Evolutionary conservation across 2,329 filamentous ascomycete species (phyloP), one percentile per base, ranked within the genome.

Genomic region (Penicillium sp.): DNA sequence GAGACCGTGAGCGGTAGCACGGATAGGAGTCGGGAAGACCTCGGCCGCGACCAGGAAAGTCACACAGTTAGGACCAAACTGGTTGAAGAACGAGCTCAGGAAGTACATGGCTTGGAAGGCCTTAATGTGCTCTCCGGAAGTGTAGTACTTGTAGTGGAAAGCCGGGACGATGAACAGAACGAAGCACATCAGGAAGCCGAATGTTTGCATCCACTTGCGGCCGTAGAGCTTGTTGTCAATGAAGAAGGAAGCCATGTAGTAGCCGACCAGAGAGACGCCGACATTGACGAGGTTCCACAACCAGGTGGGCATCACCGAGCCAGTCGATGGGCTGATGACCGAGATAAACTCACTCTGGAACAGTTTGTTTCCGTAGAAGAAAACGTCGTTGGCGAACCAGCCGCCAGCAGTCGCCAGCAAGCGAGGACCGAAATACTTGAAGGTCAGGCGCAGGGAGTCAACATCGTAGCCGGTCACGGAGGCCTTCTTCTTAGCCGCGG

Each of bases 21-120:
- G 91, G 62, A 97, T 86, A 9, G 92, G 89, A 0, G 92, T 96
- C 9, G 92, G 92, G 81, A 90, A 97, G n/a, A 96, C 90, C 72
- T 97, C 92, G 39, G 90, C 92, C 39, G 92, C 92, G 31, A 95
- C 89, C 61, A 97, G 83, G 88, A 97, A 97, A 56, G 92, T 96
- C 65, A 96, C 91, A 42, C 85, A 87, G 81, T 97, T 97, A 74
- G 92, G 92, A 11, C 92, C 92, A 67, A 97, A 97, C 72, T 97
- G 92, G 81, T 96, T 96, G 86, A 97, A 97, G 80, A 97, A 97
- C 22, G 90, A 95, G 7, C 90, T 95, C 63, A 97, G 73, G 77
- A 96, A 96, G 81, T 96, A 96, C 90, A 97, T 96, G 69, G 92
- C 85, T 78, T 96, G 92, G 86, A 97, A 97, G n/a, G 81, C 79